Conservation (phyloP, 1,284 basidiomycete species). For the Puccinia novopanici region DNA sequence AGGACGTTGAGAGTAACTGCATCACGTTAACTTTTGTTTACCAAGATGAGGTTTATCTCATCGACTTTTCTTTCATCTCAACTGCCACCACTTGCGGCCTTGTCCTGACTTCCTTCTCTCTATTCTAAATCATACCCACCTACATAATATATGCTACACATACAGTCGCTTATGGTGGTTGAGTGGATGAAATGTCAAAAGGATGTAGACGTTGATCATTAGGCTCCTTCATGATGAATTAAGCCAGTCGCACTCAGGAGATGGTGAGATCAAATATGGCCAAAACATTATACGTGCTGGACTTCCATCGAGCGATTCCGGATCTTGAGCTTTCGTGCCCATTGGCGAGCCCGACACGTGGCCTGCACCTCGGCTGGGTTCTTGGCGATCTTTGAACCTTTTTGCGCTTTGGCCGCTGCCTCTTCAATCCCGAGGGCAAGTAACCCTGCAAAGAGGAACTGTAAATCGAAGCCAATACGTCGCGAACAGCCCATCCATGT, state of each 20-base stretch:
- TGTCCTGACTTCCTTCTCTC: neutral
- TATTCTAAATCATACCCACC: neutral
- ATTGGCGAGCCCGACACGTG: neutral
- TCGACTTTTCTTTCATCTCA: neutral
- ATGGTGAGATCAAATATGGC: neutral
- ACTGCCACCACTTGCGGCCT: slow-evolving; percentile 9
- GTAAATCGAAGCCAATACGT: neutral
- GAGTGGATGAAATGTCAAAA: neutral
- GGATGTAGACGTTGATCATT: neutral
- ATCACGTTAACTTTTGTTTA: slow-evolving; percentile 1
- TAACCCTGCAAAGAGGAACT: neutral
- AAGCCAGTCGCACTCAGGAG: too few species aligned
- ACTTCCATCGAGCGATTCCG: slow-evolving; percentile 6
- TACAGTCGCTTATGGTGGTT: slow-evolving; percentile 2
- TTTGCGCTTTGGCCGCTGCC: neutral
- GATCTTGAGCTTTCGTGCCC: neutral
- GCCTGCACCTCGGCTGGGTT: neutral
- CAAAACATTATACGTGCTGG: neutral
- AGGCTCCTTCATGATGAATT: neutral
- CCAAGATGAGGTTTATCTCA: neutral
- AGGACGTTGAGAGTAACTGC: neutral
- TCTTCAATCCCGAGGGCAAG: neutral
- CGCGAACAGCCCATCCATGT: neutral
- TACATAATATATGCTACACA: too few species aligned
- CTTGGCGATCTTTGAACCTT: neutral